Evolutionary conservation across 495 filamentous ascomycete genomes (phyloP).

Genomic region (Penicillium lagena): DNA sequence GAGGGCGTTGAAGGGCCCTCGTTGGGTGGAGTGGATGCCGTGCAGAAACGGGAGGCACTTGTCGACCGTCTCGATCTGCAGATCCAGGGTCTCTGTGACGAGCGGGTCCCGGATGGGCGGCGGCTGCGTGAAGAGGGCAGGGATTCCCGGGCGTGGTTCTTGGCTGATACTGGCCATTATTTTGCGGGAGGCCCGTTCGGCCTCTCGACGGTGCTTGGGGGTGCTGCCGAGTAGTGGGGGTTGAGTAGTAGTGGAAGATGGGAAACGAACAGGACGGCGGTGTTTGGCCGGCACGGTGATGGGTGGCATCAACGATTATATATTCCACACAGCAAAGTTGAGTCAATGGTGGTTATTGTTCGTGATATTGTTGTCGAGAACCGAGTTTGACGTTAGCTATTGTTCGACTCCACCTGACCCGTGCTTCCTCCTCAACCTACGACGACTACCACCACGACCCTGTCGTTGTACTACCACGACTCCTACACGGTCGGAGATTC

Average conservation of each 20-base stretch:
- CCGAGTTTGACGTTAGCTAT: conserved; percentile 10
- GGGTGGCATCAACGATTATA: conserved; percentile 21
- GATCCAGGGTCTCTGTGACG: conserved; percentile 57
- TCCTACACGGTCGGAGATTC: too few species aligned
- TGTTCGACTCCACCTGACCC: neutral
- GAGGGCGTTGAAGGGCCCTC: conserved; percentile 51
- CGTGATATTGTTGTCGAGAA: neutral
- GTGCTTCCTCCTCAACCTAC: too few species aligned
- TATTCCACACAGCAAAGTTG: too few species aligned
- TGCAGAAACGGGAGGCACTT: conserved; percentile 65
- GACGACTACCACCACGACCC: too few species aligned
- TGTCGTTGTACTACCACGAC: too few species aligned
- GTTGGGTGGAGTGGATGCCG: conserved; percentile 29
- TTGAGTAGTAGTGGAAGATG: conserved; percentile 3
- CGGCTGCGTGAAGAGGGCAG: conserved; percentile 56
- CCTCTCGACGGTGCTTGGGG: conserved; percentile 1
- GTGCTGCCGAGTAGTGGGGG: conserved; percentile 6
- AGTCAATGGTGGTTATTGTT: too few species aligned
- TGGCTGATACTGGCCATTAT: conserved; percentile 8
- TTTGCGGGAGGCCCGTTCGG: neutral
- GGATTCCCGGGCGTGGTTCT: conserved; percentile 42
- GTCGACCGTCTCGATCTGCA: conserved; percentile 60
- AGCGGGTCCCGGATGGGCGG: conserved; percentile 63
- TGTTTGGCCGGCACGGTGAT: conserved; percentile 25
- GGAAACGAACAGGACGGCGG: conserved; percentile 38